phyloP scores from a whole-genome alignment of 2,329 filamentous ascomycete species.

The Apiospora malaysiana region DNA sequence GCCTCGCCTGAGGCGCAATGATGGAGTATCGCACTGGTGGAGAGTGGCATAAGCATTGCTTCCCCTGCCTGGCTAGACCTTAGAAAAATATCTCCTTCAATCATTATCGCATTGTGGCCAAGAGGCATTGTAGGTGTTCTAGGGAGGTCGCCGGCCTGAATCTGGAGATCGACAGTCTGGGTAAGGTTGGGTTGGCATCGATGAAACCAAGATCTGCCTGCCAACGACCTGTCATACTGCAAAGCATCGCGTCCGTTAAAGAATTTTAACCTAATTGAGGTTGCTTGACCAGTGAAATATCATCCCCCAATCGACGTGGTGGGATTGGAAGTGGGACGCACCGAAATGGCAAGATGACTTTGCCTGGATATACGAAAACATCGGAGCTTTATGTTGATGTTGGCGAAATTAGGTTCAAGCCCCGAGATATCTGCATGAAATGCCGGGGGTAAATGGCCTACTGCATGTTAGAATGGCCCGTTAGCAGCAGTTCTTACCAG shows the following conservation, averaged over 20 bases:
- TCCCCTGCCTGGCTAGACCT: not conserved
- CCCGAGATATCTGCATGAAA: slow-evolving; percentile 9
- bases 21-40: not conserved
- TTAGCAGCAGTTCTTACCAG: not conserved
- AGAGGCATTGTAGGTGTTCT: not conserved
- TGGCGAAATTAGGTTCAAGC: not conserved
- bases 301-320: not conserved
- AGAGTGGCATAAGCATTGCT: not conserved
- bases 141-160: not conserved
- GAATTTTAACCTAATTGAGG: slow-evolving; percentile 11
- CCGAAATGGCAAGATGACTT: not conserved
- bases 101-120: not conserved
- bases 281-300: not conserved
- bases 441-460: not conserved
- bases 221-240: slow-evolving; percentile 15
- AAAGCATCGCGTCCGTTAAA: not conserved
- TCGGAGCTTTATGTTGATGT: not conserved
- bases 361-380: not conserved
- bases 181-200: slow-evolving; percentile 8
- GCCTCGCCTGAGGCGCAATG: not conserved
- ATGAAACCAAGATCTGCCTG: slow-evolving; percentile 17
- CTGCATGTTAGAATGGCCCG: not conserved
- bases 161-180: slow-evolving; percentile 3
- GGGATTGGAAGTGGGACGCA: slow-evolving; percentile 6
- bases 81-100: not conserved